Percentiles rank a stretch among this genome's conserved stretches.
Evolutionary conservation across 176 grass and related monocot genomes (phyloP).

Genomic region (Phoenix dactylifera): DNA sequence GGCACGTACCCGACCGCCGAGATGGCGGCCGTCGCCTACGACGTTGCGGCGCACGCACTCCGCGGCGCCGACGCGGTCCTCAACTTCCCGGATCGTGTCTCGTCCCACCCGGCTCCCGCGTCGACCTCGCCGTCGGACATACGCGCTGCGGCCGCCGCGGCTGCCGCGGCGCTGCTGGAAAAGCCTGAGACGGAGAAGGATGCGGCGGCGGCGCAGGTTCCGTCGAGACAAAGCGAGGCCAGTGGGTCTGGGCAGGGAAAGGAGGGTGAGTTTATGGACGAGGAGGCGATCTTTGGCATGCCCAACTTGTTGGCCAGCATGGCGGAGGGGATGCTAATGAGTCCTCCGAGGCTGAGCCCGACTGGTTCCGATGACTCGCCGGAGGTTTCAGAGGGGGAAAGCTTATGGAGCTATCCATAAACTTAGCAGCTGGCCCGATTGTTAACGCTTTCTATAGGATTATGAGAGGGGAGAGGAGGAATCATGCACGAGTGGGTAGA

Average conservation of each 20-base stretch:
- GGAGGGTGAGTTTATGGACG: constrained; percentile 57
- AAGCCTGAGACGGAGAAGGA: background rate
- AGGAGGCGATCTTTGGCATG: constrained; percentile 92
- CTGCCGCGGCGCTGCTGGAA: constrained; percentile 35
- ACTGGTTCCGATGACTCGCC: constrained; percentile 48
- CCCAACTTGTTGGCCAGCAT: constrained; percentile 77
- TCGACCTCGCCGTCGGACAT: constrained; percentile 63
- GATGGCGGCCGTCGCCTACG: constrained; percentile 87
- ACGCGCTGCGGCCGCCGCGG: constrained; percentile 43
- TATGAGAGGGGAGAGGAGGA: too few relatives aligned
- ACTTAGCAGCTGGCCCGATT: background rate
- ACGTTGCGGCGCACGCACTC: constrained; percentile 65
- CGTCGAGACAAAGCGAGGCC: constrained; percentile 2
- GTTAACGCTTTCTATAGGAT: too few relatives aligned
- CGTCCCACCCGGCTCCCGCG: constrained; percentile 30
- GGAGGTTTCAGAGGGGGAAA: constrained; percentile 41
- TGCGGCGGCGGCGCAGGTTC: background rate
- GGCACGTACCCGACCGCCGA: constrained; percentile 78
- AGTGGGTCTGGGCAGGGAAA: background rate
- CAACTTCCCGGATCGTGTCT: constrained; percentile 55
- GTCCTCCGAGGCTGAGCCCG: constrained; percentile 69
- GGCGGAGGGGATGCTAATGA: constrained; percentile 99
- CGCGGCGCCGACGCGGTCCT: constrained; percentile 69
- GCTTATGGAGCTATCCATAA: constrained; percentile 67
- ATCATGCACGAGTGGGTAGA: too few relatives aligned